Base-by-base conservation (phyloP, 495 filamentous ascomycete species). In the Cercophora samala region DNA sequence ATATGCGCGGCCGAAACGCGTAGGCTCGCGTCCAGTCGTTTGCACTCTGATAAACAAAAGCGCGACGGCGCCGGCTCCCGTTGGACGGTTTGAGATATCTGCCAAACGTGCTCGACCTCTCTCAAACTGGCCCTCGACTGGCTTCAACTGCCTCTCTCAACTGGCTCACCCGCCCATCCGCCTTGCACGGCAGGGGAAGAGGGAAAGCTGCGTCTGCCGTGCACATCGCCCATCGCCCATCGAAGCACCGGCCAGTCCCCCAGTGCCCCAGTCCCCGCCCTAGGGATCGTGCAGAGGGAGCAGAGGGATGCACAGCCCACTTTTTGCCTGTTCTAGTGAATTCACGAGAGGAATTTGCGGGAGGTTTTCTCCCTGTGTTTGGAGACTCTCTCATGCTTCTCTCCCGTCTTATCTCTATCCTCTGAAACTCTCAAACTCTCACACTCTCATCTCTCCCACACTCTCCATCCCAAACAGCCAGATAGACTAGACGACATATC, bases 41-140 rank as follows among this genome's bases (percentile, higher is more conserved):
- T 54, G 55, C 58, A 15, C 6, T 32, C 59, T 46, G 62, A 62
- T 67, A 67, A 70, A 72, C 68, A 70, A 70, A 66, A 65, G 55
- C 66, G 62, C 60, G 64, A 62, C 63, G 53, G 13, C 52, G 64
- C 67, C 13, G 60, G 54, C 58, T 68, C 69, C 63, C 51, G 72
- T 73, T 73, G 72, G 72, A 61, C 66, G 23, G 66, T 58, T 29
- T n/a, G 21, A 22, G 52, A 52, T 29, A 63, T 29, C 21, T n/a
- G 24, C 13, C 63, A 29, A 29, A 29, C 54, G 54, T 58, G 11
- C 17, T 61, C 58, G 58, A 61, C 58, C 17, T 17, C 32, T 29
- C 58, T 26, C 37, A 62, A 24, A n/a, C n/a, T n/a, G n/a, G n/a
- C n/a, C n/a, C n/a, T 58, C 58, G 62, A 64, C 67, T 59, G 64